Evolutionary conservation across 106 monocot species (phyloP), one percentile per base, ranked within the genome.

Genomic region (Platanthera guangdongensis): DNA sequence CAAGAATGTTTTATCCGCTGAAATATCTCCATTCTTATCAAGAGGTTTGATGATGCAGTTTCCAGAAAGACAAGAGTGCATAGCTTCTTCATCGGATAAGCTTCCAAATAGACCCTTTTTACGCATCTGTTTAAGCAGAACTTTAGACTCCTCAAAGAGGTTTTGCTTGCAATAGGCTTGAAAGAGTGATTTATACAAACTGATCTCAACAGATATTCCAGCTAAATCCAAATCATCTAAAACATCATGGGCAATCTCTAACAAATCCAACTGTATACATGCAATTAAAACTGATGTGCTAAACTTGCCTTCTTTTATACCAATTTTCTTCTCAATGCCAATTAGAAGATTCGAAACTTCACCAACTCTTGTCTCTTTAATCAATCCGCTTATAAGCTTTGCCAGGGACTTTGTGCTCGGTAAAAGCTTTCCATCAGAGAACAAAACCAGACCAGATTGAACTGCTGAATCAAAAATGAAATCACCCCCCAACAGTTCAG

Each of bases 181-280:
- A 18, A 89, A 82, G 46, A 94, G 84, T 62, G 77, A 83, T 62
- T 39, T 59, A 78, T 99, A 99, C 63, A 70, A 51, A 70, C 16
- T 32, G 7, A 28, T 54, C 54, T 52, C 57, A 25, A 89, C 16
- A 30, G 76, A 72, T 72, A 90, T 60, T 80, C 46, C 79, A 76
- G 76, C 87, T 47, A 77, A 75, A 48, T 92, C 88, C 52, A 99
- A 70, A 74, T 88, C 83, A 83, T 99, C 97, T 74, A 99, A 48
- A 82, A 94, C 89, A 71, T 99, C 97, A 84, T 99, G 97, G 32
- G 91, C 86, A 62, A 73, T 82, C 80, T 92, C 92, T 67, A 94
- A 80, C 90, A 86, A 94, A 57, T 92, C 92, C 74, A 86, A 47
- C 52, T 88, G 84, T 83, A 94, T 82, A 78, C 86, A 94, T 68